Evolutionary conservation across 805 yeast genomes (phyloP).

Genomic region (Yarrowia deformans): DNA sequence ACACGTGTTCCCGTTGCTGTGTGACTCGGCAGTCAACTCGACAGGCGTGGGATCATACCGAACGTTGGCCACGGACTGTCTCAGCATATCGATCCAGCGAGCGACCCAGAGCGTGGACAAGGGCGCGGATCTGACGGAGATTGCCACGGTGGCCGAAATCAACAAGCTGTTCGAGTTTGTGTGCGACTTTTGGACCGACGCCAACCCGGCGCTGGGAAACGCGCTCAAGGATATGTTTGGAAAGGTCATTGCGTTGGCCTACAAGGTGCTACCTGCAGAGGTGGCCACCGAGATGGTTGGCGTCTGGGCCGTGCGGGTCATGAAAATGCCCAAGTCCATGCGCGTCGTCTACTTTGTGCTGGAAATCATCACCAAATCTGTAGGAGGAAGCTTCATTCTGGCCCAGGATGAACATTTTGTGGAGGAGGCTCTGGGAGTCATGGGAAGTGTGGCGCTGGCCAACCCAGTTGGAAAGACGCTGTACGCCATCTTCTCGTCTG

Average conservation of each 20-base stretch:
- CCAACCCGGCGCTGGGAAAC: slow-evolving; percentile 73
- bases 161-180: slow-evolving; percentile 54
- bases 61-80: slow-evolving; percentile 62
- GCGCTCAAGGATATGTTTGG: slow-evolving; percentile 67
- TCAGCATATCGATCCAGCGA: slow-evolving; percentile 71
- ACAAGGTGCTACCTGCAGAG: slow-evolving; percentile 44
- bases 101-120: slow-evolving; percentile 53
- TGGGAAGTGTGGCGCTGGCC: slow-evolving; percentile 67
- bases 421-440: slow-evolving; percentile 56
- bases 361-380: slow-evolving; percentile 62
- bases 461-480: slow-evolving; percentile 55
- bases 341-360: slow-evolving; percentile 68
- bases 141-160: slow-evolving; percentile 43
- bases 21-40: slow-evolving; percentile 49
- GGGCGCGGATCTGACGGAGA: slow-evolving; percentile 9
- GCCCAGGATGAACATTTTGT: slow-evolving; percentile 57
- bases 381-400: slow-evolving; percentile 56
- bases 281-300: slow-evolving; percentile 41
- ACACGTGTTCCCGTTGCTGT: slow-evolving; percentile 45
- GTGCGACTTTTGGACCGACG: slow-evolving; percentile 72
- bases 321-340: slow-evolving; percentile 58
- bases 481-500: slow-evolving; percentile 42
- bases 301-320: slow-evolving; percentile 57
- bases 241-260: slow-evolving; percentile 58
- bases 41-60: slow-evolving; percentile 53